Conservation (phyloP, 345 rosid species). For the Dovyalis caffra region DNA sequence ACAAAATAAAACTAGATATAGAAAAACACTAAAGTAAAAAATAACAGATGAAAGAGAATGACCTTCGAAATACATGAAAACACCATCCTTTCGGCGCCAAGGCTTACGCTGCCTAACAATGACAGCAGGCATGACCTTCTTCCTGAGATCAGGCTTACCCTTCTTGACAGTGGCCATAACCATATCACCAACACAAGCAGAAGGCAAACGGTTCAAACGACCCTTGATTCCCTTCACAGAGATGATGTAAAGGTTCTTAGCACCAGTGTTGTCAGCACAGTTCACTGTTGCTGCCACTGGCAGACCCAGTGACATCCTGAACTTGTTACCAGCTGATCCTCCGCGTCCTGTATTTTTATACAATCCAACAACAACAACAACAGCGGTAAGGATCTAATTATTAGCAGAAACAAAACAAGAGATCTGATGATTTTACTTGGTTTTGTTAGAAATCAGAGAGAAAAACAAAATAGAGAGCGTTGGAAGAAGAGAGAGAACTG, state of each 20-base stretch:
- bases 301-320: constrained; percentile 96
- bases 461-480: not conserved
- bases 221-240: constrained; percentile 95
- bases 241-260: constrained; percentile 91
- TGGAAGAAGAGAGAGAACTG: not conserved
- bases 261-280: constrained; percentile 97
- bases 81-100: constrained; percentile 65
- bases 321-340: constrained; percentile 93
- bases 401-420: not conserved
- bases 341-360: constrained; percentile 76
- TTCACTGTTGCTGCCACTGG: constrained; percentile 98
- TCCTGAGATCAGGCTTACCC: constrained; percentile 37
- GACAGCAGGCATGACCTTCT: constrained; percentile 38
- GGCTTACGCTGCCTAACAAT: constrained; percentile 39
- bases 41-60: not conserved
- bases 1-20: not conserved
- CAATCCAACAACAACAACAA: not conserved
- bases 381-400: not conserved
- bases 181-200: constrained; percentile 83
- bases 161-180: constrained; percentile 39
- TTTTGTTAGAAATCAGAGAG: not conserved
- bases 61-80: constrained; percentile 99
- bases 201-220: constrained; percentile 80
- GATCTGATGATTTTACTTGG: not conserved
- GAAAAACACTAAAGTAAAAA: not conserved